phyloP scores from a whole-genome alignment of 768 basidiomycete species.

The Tulasnella sp. region DNA sequence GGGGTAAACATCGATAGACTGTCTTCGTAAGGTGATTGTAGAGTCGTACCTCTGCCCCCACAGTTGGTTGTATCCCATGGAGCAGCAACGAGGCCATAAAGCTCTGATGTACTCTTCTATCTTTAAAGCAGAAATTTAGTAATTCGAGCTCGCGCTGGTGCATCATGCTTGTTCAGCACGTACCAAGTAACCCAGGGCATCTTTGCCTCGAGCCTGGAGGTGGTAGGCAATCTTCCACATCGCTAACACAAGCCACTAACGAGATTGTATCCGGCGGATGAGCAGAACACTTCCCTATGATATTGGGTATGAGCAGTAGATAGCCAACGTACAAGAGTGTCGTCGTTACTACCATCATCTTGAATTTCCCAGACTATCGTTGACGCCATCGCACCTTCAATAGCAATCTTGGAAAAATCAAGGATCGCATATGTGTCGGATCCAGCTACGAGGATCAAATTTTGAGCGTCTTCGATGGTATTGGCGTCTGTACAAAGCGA shows the following conservation, averaged over 20 bases:
- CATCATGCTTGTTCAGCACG: neutral
- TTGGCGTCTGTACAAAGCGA: constrained; percentile 49
- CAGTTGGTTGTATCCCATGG: constrained; percentile 40
- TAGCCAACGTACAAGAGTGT: constrained; percentile 40
- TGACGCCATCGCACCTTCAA: constrained; percentile 29
- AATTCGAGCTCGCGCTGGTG: too few relatives aligned
- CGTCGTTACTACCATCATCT: constrained; percentile 41
- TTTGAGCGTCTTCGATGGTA: constrained; percentile 45
- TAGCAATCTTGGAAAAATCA: constrained; percentile 37
- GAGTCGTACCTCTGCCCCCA: constrained; percentile 43
- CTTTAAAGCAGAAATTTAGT: neutral
- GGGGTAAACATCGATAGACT: too few relatives aligned
- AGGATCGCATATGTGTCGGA: constrained; percentile 31
- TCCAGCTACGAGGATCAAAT: constrained; percentile 43
- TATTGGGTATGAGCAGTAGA: too few relatives aligned
- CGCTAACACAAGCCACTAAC: constrained; percentile 44
- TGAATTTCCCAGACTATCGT: constrained; percentile 35
- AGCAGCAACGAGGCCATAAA: constrained; percentile 41
- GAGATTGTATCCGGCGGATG: neutral
- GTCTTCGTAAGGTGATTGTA: too few relatives aligned
- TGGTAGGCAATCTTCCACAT: constrained; percentile 50
- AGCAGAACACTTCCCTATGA: too few relatives aligned
- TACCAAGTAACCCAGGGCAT: constrained; percentile 21
- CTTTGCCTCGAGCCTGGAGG: constrained; percentile 32
- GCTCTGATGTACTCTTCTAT: constrained; percentile 36